A percentile compares a stretch with the other conserved stretches of the same genome.
These are phyloP conservation scores for Phytophthora pinifolia DNA, from an alignment of 352 stramenopile genomes.

Conservation along the genomic window DNA sequence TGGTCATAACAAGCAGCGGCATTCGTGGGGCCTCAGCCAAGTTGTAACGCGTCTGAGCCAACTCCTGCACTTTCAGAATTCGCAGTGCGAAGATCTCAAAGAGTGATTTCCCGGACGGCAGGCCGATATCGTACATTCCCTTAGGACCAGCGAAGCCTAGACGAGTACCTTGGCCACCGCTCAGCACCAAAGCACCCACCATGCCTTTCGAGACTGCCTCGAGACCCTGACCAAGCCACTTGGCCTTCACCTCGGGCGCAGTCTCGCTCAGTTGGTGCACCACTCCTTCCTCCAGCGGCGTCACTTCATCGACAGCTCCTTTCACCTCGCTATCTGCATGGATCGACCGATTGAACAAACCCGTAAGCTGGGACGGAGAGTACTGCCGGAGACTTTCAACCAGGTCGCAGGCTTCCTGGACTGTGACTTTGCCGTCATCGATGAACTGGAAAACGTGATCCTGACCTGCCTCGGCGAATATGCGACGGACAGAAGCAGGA, in stretches of 20 bases:
- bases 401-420: conserved; percentile 34
- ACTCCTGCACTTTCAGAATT: conserved; percentile 67
- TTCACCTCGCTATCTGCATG: conserved; percentile 26
- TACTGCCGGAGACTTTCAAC: conserved; percentile 40
- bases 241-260: conserved; percentile 21
- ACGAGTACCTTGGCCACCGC: conserved; percentile 94
- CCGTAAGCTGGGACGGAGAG: conserved; percentile 32
- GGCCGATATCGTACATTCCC: conserved; percentile 91
- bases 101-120: conserved; percentile 91
- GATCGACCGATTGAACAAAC: conserved; percentile 40
- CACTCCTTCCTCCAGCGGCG: conserved; percentile 41
- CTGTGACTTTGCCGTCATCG: conserved; percentile 34
- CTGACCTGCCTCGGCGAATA: conserved; percentile 40
- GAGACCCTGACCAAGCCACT: conserved; percentile 50
- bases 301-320: conserved; percentile 25
- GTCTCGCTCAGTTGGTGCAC: conserved; percentile 42
- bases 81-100: conserved; percentile 93
- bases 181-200: conserved; percentile 91
- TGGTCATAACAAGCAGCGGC: conserved; percentile 97
- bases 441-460: conserved; percentile 52
- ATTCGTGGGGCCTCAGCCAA: conserved; percentile 32
- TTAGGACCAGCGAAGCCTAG: conserved; percentile 95
- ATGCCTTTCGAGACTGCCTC: conserved; percentile 77
- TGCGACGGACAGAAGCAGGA: conserved; percentile 35
- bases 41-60: conserved; percentile 32